Evolutionary conservation across 1,284 basidiomycete species (phyloP).

Genomic region (Fomitopsis pinicola): DNA sequence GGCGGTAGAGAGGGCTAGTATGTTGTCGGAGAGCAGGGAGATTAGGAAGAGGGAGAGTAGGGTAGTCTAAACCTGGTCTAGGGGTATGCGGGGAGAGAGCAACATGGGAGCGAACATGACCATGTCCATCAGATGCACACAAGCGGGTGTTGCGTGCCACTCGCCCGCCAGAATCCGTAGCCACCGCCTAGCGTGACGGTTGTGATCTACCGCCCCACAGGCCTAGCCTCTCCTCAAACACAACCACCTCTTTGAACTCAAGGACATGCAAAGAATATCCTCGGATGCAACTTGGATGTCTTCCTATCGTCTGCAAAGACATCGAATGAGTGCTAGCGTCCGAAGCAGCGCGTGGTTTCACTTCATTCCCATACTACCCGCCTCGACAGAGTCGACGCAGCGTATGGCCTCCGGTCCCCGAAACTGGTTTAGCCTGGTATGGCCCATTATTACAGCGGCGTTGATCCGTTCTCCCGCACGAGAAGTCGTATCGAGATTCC

Average conservation of each 20-base stretch:
- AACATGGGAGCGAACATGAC: constrained; percentile 5
- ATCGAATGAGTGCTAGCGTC: not conserved
- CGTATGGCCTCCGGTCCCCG: not conserved
- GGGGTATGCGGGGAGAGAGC: constrained; percentile 9
- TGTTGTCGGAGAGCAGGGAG: constrained; percentile 11
- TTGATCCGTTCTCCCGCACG: not conserved
- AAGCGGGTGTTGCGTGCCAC: not conserved
- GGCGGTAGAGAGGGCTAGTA: constrained; percentile 10
- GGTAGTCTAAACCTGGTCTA: not conserved
- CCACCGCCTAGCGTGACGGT: not conserved
- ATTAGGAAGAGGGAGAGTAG: not conserved
- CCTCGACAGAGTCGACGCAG: not conserved
- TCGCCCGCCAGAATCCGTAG: not conserved
- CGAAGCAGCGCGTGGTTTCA: not conserved
- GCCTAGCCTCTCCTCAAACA: not conserved
- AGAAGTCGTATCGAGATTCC: not conserved
- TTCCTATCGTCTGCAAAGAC: not conserved
- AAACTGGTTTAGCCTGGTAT: not conserved
- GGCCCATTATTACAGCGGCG: not conserved
- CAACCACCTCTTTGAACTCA: no score
- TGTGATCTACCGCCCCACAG: not conserved
- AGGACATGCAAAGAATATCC: not conserved
- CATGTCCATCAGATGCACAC: not conserved
- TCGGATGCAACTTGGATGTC: no score
- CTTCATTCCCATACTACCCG: not conserved